Evolutionary conservation across 1,284 basidiomycete genomes (phyloP).

Genomic region (Neolentinus lepideus): DNA sequence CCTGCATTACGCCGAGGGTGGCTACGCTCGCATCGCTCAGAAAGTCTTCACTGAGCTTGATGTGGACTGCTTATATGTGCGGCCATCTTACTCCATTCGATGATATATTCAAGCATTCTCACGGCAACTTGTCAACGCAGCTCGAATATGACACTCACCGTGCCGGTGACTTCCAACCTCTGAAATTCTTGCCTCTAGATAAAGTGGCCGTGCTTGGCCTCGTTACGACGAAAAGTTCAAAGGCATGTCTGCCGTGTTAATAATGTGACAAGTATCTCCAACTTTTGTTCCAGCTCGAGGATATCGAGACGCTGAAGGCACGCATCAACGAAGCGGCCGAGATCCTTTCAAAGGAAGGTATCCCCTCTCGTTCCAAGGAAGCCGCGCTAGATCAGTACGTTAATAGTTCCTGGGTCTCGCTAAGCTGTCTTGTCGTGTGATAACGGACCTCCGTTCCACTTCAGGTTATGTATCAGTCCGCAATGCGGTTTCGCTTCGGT

Average conservation of each 20-base stretch:
- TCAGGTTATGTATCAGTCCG: slow-evolving; percentile 58
- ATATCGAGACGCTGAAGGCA: slow-evolving; percentile 44
- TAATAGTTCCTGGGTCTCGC: background rate
- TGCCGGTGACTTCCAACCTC: slow-evolving; percentile 63
- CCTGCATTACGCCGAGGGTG: slow-evolving; percentile 64
- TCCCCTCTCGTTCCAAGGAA: slow-evolving; percentile 42
- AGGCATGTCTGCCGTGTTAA: slow-evolving; percentile 24
- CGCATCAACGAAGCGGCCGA: slow-evolving; percentile 63
- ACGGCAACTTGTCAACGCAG: slow-evolving; percentile 21
- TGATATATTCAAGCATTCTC: background rate
- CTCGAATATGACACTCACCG: slow-evolving; percentile 76
- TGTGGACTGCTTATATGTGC: slow-evolving; percentile 69
- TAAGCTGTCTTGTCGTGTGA: slow-evolving; percentile 3
- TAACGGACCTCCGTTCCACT: background rate
- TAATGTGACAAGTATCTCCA: background rate
- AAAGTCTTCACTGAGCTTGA: slow-evolving; percentile 68
- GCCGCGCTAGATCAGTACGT: slow-evolving; percentile 55
- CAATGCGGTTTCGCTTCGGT: slow-evolving; percentile 75
- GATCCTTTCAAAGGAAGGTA: slow-evolving; percentile 41
- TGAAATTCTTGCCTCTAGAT: slow-evolving; percentile 56
- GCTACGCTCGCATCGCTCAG: slow-evolving; percentile 67
- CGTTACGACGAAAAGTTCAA: slow-evolving; percentile 63
- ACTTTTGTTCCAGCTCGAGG: slow-evolving; percentile 41
- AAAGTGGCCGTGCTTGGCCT: slow-evolving; percentile 72
- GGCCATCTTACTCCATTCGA: slow-evolving; percentile 12